phyloP scores from a whole-genome alignment of 192 early-diverging fungal species.

The Backusella liffmaniae region DNA sequence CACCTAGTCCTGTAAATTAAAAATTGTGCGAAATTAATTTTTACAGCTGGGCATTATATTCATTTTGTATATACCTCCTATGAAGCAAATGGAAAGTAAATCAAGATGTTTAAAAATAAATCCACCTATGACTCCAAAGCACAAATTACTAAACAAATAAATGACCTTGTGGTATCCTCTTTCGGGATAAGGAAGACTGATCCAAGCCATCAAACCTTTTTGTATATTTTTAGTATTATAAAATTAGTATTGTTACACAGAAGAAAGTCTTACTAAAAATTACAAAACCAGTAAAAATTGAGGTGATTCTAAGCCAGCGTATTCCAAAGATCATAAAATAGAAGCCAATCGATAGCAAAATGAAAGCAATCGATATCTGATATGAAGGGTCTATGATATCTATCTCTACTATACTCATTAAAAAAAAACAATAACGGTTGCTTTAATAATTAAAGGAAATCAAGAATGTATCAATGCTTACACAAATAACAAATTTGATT shows the following conservation, averaged over 20 bases:
- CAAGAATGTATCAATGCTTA: background rate
- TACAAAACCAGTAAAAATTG: background rate
- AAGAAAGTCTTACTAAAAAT: background rate
- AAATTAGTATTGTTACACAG: background rate
- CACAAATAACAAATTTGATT: background rate
- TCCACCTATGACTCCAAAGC: background rate
- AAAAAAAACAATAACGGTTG: background rate
- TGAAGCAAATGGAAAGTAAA: background rate
- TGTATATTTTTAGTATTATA: background rate
- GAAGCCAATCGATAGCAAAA: background rate
- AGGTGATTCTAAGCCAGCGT: background rate
- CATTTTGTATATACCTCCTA: background rate
- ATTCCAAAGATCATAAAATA: background rate
- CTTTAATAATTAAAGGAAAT: background rate
- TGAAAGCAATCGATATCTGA: background rate
- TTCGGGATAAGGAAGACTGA: background rate
- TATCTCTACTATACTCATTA: background rate
- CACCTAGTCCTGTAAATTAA: background rate
- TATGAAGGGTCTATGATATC: background rate
- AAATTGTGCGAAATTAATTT: background rate
- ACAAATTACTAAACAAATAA: background rate
- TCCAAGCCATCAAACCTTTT: constrained; percentile 2
- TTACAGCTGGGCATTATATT: background rate
- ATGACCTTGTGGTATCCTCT: background rate
- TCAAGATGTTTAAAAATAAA: background rate